These are phyloP conservation scores for Mycena capillaripes DNA, from an alignment of 768 basidiomycete species.

Conservation along the genomic window DNA sequence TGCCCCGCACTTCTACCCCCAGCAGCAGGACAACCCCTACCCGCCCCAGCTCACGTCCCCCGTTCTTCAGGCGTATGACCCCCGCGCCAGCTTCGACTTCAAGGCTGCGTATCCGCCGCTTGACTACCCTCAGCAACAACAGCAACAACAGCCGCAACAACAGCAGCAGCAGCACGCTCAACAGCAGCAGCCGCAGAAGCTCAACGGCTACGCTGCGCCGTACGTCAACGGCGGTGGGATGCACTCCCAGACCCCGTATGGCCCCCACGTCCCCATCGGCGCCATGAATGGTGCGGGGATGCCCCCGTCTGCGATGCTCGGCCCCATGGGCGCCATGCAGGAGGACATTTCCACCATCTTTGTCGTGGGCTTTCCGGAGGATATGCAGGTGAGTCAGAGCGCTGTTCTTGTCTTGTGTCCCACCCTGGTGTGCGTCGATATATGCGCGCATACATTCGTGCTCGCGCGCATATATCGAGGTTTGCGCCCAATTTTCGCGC, in stretches of 20 bases:
- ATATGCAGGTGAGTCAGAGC: conserved; percentile 87
- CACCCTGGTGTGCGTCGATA: not conserved
- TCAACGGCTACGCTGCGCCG: conserved; percentile 50
- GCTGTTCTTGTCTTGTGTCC: not conserved
- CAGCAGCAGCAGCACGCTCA: conserved; percentile 44
- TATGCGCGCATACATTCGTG: not conserved
- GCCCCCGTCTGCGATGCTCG: conserved; percentile 42
- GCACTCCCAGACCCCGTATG: conserved; percentile 83
- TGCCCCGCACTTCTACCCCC: conserved; percentile 25
- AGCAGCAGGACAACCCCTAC: conserved; percentile 19
- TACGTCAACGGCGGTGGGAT: conserved; percentile 56
- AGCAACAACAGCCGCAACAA: conserved; percentile 42
- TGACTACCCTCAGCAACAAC: conserved; percentile 40
- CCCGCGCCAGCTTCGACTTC: conserved; percentile 49
- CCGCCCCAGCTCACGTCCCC: conserved; percentile 33
- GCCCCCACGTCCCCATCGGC: conserved; percentile 69
- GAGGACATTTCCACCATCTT: conserved; percentile 98
- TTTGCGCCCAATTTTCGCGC: not conserved
- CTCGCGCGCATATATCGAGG: not conserved
- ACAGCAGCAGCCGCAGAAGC: no score
- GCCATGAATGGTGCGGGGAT: conserved; percentile 44
- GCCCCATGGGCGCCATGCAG: conserved; percentile 50
- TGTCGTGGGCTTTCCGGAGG: conserved; percentile 98
- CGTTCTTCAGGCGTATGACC: conserved; percentile 46
- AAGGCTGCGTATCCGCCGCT: conserved; percentile 47